Evolutionary conservation across 257 asterid genomes (phyloP).

Genomic region (Paulownia fortunei): DNA sequence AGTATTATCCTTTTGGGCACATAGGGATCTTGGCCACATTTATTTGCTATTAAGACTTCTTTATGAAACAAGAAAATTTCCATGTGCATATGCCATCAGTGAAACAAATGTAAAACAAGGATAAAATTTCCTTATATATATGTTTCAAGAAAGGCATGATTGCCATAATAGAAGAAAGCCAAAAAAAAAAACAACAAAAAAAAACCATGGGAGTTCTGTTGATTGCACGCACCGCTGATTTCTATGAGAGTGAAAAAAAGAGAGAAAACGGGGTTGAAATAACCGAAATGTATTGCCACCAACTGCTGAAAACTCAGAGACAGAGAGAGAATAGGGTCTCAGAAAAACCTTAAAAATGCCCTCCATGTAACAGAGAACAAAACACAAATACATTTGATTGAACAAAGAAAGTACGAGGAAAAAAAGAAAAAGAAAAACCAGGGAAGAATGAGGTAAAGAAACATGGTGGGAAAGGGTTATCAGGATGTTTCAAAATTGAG

Average conservation of each 20-base stretch:
- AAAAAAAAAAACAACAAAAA: neutral
- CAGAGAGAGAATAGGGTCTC: neutral
- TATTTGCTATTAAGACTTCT: too few relatives aligned
- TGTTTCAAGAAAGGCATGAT: neutral
- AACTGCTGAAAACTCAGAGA: neutral
- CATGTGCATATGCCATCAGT: too few relatives aligned
- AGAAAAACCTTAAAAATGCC: neutral
- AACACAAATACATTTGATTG: constrained; percentile 36
- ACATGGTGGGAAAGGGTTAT: neutral
- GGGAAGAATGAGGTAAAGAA: neutral
- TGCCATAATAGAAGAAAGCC: neutral
- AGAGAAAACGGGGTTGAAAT: neutral
- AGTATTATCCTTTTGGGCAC: too few relatives aligned
- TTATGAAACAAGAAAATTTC: too few relatives aligned
- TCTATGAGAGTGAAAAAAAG: neutral
- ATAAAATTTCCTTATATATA: neutral
- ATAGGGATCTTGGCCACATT: too few relatives aligned
- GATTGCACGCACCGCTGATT: constrained; percentile 26
- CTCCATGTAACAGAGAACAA: too few relatives aligned
- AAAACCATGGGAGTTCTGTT: neutral
- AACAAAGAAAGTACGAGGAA: neutral
- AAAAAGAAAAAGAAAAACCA: neutral
- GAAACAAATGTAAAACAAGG: too few relatives aligned
- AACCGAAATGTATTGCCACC: neutral
- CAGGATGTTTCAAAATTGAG: neutral